phyloP scores from a whole-genome alignment of 2,329 filamentous ascomycete genomes.

The Ceratocystis colombiana region DNA sequence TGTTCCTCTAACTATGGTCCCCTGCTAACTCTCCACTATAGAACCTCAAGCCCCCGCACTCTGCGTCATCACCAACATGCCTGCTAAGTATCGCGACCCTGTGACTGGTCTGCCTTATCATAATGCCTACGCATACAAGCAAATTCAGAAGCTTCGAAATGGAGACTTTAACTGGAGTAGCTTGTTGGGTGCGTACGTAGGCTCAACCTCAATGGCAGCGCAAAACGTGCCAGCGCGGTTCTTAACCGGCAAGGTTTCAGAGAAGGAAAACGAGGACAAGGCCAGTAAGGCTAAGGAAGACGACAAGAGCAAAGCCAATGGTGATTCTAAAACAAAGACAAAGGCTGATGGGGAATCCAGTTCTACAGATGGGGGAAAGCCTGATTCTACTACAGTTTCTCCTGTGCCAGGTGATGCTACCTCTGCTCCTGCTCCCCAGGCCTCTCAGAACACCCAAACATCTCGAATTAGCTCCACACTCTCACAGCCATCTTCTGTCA shows the following conservation, averaged over 20 bases:
- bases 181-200: constrained; percentile 74
- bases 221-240: constrained; percentile 75
- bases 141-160: constrained; percentile 62
- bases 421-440: not conserved
- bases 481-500: not conserved
- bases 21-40: constrained; percentile 28
- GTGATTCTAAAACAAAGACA: not conserved
- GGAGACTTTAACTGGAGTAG: constrained; percentile 76
- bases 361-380: not conserved
- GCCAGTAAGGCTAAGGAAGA: not conserved
- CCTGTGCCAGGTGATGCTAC: not conserved
- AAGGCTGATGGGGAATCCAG: not conserved
- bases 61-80: constrained; percentile 74
- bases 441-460: not conserved
- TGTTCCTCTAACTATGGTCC: not conserved
- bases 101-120: constrained; percentile 72
- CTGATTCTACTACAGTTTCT: not conserved
- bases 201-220: constrained; percentile 53
- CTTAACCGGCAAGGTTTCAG: constrained; percentile 29
- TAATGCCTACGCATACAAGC: constrained; percentile 68
- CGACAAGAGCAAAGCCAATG: not conserved
- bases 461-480: not conserved
- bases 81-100: constrained; percentile 76
- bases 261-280: constrained; percentile 3
- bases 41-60: constrained; percentile 45